Percentiles rank a stretch among this genome's conserved stretches.
phyloP scores from a whole-genome alignment of 371 early-diverging fungal species.

The Mortierella sp. region DNA sequence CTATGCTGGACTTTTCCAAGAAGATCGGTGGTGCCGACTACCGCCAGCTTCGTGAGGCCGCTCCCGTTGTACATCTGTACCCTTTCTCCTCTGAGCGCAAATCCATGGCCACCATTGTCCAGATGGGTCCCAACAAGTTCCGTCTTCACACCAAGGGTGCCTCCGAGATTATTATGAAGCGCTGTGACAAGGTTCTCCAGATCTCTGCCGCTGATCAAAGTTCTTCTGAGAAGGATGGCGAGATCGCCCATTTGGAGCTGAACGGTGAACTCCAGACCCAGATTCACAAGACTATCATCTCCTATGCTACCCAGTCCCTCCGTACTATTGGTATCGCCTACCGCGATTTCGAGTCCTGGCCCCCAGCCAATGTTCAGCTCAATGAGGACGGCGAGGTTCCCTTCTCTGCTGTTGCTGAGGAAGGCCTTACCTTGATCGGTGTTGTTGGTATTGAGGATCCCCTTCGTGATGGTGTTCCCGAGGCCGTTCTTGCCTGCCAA shows the following conservation, averaged over 20 bases:
- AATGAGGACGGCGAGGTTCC: constrained; percentile 68
- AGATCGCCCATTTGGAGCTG: constrained; percentile 66
- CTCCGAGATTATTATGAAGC: constrained; percentile 82
- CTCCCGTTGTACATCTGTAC: constrained; percentile 70
- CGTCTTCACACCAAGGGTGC: constrained; percentile 90
- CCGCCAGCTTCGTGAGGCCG: constrained; percentile 63
- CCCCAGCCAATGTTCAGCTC: constrained; percentile 60
- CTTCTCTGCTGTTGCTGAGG: constrained; percentile 62
- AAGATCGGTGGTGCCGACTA: constrained; percentile 66
- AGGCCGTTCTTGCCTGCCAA: constrained; percentile 76
- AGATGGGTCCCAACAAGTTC: constrained; percentile 64
- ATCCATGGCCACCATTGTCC: constrained; percentile 88
- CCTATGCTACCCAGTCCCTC: constrained; percentile 75
- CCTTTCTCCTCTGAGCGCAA: constrained; percentile 92
- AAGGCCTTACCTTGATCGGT: constrained; percentile 68
- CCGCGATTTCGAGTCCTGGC: constrained; percentile 74
- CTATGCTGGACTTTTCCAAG: constrained; percentile 77
- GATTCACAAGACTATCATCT: constrained; percentile 69
- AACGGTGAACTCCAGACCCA: constrained; percentile 61
- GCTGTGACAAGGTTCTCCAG: constrained; percentile 51
- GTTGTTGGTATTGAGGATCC: constrained; percentile 86
- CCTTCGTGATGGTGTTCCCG: constrained; percentile 76
- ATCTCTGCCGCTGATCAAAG: constrained; percentile 24
- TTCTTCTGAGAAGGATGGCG: constrained; percentile 49
- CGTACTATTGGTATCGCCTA: constrained; percentile 82